Percentiles rank a stretch among this genome's conserved stretches.
Conservation (phyloP, 345 rosid species). For the Erucastrum elatum region DNA sequence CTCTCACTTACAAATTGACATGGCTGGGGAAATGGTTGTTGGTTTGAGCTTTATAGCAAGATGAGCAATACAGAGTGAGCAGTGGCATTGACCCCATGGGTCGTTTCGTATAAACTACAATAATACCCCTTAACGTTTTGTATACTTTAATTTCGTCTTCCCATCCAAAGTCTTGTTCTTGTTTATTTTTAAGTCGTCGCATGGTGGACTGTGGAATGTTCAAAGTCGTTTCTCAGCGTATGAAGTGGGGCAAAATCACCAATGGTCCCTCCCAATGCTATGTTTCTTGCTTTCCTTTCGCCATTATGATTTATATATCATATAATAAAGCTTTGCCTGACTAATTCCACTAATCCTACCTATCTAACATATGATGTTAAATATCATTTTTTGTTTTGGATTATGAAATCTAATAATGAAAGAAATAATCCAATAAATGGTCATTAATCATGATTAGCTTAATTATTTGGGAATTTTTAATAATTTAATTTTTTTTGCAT, state of each 20-base stretch:
- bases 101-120: slow-evolving; percentile 22
- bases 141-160: background rate
- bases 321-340: background rate
- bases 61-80: background rate
- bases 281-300: slow-evolving; percentile 1
- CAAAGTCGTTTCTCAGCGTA: slow-evolving; percentile 32
- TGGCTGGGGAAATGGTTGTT: background rate
- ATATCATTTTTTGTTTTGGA: no score
- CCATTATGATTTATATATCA: background rate
- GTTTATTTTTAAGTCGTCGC: slow-evolving; percentile 27
- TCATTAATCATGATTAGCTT: background rate
- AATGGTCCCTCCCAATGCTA: background rate
- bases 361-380: no score
- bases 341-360: background rate
- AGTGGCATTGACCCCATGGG: slow-evolving; percentile 9
- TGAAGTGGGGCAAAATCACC: background rate
- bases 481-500: no score
- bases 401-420: no score
- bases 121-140: slow-evolving; percentile 2
- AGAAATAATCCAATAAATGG: background rate
- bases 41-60: background rate
- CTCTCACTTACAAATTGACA: background rate
- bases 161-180: slow-evolving; percentile 4
- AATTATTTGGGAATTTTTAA: no score
- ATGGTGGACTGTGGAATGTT: slow-evolving; percentile 15